Base-by-base conservation (phyloP, 2,329 filamentous ascomycete genomes). In the Aspergillus niger region DNA sequence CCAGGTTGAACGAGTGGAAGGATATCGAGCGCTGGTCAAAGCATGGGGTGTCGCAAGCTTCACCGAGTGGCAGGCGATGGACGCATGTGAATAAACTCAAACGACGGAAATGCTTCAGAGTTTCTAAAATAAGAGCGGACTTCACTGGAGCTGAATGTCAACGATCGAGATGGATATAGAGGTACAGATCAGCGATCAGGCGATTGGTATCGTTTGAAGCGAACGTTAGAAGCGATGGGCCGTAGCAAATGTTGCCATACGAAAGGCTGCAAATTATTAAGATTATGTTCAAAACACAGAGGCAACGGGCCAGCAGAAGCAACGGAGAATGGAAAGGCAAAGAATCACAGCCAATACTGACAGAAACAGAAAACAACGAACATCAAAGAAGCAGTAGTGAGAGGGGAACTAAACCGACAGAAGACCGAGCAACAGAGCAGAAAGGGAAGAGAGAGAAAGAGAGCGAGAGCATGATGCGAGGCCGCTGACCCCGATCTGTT, bases 61-160 rank as follows among this genome's bases (percentile, higher is more conserved):
- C 38, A 50, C 47, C 28, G 30, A n/a, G 28, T 22, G 53, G 53
- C 39, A 30, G 47, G 38, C 47, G 36, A 50, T 57, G 32, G 48
- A 43, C 32, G 41, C 41, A 38, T 58, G 53, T 86, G 89, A 68
- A 81, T 82, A n/a, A n/a, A n/a, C 13, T 28, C 47, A 32, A 60
- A 39, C 50, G 22, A 48, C 54, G 53, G 50, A 44, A 28, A 6
- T 52, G 13, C 6, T 54, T 26, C 22, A 49, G 6, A 30, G 30
- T 57, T 44, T 48, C 15, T 26, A 22, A 30, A n/a, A 8, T 10
- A 24, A 22, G 13, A 43, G 38, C 24, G 32, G 32, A 30, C 8
- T 8, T 24, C 26, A 28, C 28, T 8, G 26, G 17, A 8, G 15
- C n/a, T 10, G 6, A 17, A 13, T 30, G n/a, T 8, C n/a, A 32